Base-by-base conservation (phyloP, 2,329 filamentous ascomycete species). In the Colletotrichum limetticola region DNA sequence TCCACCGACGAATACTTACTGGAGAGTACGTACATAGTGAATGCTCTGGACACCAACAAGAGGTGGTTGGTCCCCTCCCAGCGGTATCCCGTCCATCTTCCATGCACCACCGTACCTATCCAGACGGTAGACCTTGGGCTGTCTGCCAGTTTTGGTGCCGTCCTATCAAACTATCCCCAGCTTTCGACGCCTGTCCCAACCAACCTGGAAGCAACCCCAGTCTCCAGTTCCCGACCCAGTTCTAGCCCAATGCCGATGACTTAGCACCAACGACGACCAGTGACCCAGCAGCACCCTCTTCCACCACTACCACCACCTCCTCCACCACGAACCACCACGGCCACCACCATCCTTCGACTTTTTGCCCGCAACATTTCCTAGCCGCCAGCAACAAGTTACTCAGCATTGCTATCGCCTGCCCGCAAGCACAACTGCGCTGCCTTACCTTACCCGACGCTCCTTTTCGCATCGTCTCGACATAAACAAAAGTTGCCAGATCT, bases 181-280 rank as follows among this genome's bases (percentile, higher is more conserved):
- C 61, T 55, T 60, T 67, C 56, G 53, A 42, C 61, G 42, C 52
- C 58, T 63, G 58, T 71, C 42, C 58, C 61, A 69, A 42, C 70
- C 66, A 66, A 35, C 32, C 32, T 35, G 32, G 32, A 35, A 72
- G 59, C 53, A 65, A 60, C 60, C 32, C 55, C 52, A 24, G 42
- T 49, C n/a, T 46, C 16, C 53, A 46, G 28, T 56, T 30, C 49
- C 24, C 30, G 30, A 22, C 57, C 16, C 56, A 56, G 49, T 70
- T 65, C 71, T 70, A 64, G 70, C 71, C 71, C 60, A 72, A 73
- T 73, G 60, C 59, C 69, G 37, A 72, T 64, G 66, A 64, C 59
- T 69, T 62, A 72, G 65, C 42, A 69, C 7, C 30, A 30, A 46
- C 56, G 32, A 55, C 63, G 9, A 57, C 66, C 59, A 30, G 30